Evolutionary conservation across 371 early-diverging fungal genomes (phyloP), one percentile per base, ranked within the genome.

Genomic region (Apophysomyces variabilis): DNA sequence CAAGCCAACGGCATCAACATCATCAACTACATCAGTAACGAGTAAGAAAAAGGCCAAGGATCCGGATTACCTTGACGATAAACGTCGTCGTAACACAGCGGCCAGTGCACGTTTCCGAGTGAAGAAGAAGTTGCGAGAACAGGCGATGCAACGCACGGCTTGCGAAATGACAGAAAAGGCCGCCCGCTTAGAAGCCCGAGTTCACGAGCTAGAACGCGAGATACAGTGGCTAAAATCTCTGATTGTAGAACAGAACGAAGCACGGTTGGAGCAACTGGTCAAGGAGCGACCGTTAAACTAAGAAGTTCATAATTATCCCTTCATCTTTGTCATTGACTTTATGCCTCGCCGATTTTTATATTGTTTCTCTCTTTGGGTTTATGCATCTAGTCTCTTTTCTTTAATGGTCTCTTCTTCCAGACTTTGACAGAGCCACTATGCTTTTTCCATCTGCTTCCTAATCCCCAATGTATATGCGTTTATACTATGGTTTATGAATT

Each of bases 71-170:
- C 87, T 87, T 43, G 91, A 90, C 44, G 96, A 95, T 73, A 96
- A 96, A 76, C 87, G 98, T 18, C 82, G 90, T 18, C 85, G 97
- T 11, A 98, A 98, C 84, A 98, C 97, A 3, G 95, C 91, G 1
- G 98, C 98, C 0, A 95, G 95, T 8, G 97, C 97, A 5, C 84
- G 98, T n/a, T 98, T 98, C 86, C 88, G 98, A 0, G 85, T 95
- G 45, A 95, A 96, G 87, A 98, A 97, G 75, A 94, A 95, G 71
- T 68, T 86, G 64, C 87, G 92, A 43, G 97, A 97, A 74, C 91
- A 94, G 80, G 90, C 85, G 6, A 81, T 96, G 16, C 94, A 95
- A 72, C 85, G 83, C 38, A 90, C 90, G 0, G 95, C 96, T 5
- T 82, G 85, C 59, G 94, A 93, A 61, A 90, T 96, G 93, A 86